Conservation (phyloP, 768 basidiomycete species). For the Boletus pseudo-olivaceus region DNA sequence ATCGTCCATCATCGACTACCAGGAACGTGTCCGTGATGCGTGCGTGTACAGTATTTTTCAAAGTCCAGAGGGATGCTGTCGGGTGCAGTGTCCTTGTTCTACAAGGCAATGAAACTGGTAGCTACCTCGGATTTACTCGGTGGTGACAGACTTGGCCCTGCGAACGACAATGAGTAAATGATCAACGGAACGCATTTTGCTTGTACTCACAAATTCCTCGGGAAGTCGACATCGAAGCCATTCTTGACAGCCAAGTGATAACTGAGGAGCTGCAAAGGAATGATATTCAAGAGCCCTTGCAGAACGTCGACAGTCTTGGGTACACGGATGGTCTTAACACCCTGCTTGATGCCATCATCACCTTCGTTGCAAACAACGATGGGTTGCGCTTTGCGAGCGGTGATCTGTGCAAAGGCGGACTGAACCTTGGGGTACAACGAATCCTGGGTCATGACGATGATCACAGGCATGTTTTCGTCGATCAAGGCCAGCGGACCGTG, state of each 20-base stretch:
- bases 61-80: conserved; percentile 11
- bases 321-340: conserved; percentile 86
- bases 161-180: conserved; percentile 10
- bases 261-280: conserved; percentile 91
- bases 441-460: conserved; percentile 99
- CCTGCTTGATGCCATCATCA: conserved; percentile 71
- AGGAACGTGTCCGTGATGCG: conserved; percentile 22
- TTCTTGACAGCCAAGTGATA: conserved; percentile 96
- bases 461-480: conserved; percentile 98
- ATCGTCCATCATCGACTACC: conserved; percentile 29
- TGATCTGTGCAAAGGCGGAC: conserved; percentile 93
- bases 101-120: background rate
- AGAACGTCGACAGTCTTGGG: conserved; percentile 92
- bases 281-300: conserved; percentile 94
- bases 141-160: conserved; percentile 76
- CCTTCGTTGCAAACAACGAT: conserved; percentile 95
- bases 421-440: conserved; percentile 98
- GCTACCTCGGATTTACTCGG: conserved; percentile 45
- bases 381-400: conserved; percentile 92
- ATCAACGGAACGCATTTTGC: background rate
- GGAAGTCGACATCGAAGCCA: conserved; percentile 98
- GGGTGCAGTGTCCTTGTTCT: background rate
- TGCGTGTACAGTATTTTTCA: conserved; percentile 11
- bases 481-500: conserved; percentile 97
- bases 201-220: conserved; percentile 79